Conservation (phyloP, 2,329 filamentous ascomycete species). For the Stagonosporopsis tanaceti region DNA sequence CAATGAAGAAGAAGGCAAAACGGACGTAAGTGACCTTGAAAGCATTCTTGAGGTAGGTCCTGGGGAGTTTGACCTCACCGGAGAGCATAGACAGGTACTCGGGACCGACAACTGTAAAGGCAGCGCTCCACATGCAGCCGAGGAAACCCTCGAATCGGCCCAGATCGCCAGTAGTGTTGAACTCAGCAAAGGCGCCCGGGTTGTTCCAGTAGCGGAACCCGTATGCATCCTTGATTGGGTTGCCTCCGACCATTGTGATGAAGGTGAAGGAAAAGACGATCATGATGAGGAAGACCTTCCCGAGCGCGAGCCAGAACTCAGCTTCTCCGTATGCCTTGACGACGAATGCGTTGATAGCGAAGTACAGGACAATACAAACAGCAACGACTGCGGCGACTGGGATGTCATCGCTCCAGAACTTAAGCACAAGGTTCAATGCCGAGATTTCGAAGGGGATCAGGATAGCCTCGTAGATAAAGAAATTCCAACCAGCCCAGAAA, state of each 20-base stretch:
- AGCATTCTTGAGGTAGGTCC: constrained; percentile 50
- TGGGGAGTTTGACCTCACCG: constrained; percentile 53
- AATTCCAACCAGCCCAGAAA: constrained; percentile 61
- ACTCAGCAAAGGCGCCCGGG: constrained; percentile 42
- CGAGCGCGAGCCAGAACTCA: constrained; percentile 51
- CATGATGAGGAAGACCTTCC: constrained; percentile 54
- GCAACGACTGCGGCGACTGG: constrained; percentile 48
- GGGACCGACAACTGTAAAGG: constrained; percentile 54
- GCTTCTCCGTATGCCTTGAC: constrained; percentile 52
- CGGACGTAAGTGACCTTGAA: constrained; percentile 54
- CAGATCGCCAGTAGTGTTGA: constrained; percentile 32
- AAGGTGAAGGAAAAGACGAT: constrained; percentile 53
- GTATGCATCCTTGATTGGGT: constrained; percentile 47
- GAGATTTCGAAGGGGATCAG: constrained; percentile 60
- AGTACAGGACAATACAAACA: constrained; percentile 50
- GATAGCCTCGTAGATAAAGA: constrained; percentile 58
- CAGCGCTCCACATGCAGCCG: constrained; percentile 43
- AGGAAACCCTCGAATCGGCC: constrained; percentile 43
- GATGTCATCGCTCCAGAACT: constrained; percentile 54
- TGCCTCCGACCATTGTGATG: constrained; percentile 53
- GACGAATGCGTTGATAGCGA: constrained; percentile 48
- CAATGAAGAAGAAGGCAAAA: constrained; percentile 54
- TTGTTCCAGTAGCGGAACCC: constrained; percentile 55
- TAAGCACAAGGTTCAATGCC: constrained; percentile 42
- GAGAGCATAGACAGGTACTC: constrained; percentile 57